Evolutionary conservation across 768 basidiomycete genomes (phyloP).

Genomic region (Suillus lakei): DNA sequence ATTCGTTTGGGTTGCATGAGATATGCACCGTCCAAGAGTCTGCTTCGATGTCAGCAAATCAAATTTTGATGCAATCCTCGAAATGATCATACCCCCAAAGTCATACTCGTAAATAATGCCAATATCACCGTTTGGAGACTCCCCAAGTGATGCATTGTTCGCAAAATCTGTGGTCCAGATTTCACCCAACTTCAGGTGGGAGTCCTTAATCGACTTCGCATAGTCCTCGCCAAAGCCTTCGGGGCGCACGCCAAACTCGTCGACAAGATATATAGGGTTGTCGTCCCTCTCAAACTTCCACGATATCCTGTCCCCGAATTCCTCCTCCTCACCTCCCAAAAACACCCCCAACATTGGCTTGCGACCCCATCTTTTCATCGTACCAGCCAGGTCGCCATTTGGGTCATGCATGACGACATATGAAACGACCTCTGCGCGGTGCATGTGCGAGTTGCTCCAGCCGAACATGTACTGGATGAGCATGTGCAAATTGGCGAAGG

Average conservation of each 20-base stretch:
- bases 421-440: slow-evolving; percentile 25
- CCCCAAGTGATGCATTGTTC: slow-evolving; percentile 28
- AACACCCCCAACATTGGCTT: slow-evolving; percentile 21
- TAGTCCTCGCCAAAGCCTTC: slow-evolving; percentile 7
- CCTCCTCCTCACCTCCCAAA: slow-evolving; percentile 14
- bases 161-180: slow-evolving; percentile 28
- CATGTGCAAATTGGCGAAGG: slow-evolving; percentile 34
- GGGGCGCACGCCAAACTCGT: not conserved
- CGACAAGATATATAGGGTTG: slow-evolving; percentile 24
- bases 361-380: slow-evolving; percentile 29
- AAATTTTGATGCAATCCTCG: not conserved
- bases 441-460: slow-evolving; percentile 31
- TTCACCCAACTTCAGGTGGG: slow-evolving; percentile 23
- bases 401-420: slow-evolving; percentile 26
- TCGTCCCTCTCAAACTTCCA: slow-evolving; percentile 22
- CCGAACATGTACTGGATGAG: slow-evolving; percentile 38
- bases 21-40: slow-evolving; percentile 35
- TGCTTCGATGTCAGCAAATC: slow-evolving; percentile 7
- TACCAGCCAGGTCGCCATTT: slow-evolving; percentile 4
- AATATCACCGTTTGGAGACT: slow-evolving; percentile 26
- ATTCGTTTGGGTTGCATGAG: slow-evolving; percentile 21
- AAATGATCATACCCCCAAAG: slow-evolving; percentile 14
- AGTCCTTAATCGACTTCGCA: slow-evolving; percentile 26
- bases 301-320: slow-evolving; percentile 8
- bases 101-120: slow-evolving; percentile 33